Percentiles rank a stretch among this genome's conserved stretches.
These are phyloP conservation scores for Colletotrichum siamense DNA, from an alignment of 2,329 filamentous ascomycete species.

Conservation along the genomic window DNA sequence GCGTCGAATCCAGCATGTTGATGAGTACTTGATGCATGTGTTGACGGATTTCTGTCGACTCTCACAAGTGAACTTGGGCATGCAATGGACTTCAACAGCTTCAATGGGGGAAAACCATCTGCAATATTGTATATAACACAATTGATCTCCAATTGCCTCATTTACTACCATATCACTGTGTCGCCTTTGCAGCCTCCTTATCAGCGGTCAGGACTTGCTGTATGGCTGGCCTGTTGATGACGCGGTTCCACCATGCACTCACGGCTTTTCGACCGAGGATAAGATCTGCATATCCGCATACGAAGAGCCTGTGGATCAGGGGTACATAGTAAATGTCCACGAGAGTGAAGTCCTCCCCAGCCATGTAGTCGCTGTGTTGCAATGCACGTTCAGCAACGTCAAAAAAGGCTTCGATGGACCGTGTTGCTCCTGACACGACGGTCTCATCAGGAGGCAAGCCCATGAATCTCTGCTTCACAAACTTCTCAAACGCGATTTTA, in stretches of 20 bases:
- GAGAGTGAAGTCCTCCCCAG: conserved; percentile 47
- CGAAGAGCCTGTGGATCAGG: conserved; percentile 46
- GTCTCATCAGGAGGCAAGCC: conserved; percentile 45
- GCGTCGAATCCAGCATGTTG: neutral
- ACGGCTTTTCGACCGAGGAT: conserved; percentile 40
- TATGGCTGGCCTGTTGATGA: conserved; percentile 40
- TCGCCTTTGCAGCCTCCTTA: conserved; percentile 33
- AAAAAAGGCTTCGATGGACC: conserved; percentile 44
- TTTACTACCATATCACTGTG: conserved; percentile 22
- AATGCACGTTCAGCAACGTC: conserved; percentile 46
- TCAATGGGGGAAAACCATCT: neutral
- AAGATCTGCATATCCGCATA: conserved; percentile 41
- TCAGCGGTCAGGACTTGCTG: conserved; percentile 39
- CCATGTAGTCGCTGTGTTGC: conserved; percentile 47
- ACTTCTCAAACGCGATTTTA: conserved; percentile 49
- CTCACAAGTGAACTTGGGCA: neutral
- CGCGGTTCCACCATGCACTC: conserved; percentile 46
- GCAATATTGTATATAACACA: neutral
- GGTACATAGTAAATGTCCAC: conserved; percentile 54
- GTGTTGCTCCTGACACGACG: conserved; percentile 40
- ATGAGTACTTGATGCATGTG: neutral
- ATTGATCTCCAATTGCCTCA: neutral
- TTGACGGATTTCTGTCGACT: neutral
- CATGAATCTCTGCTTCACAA: conserved; percentile 46
- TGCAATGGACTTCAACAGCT: neutral